Evolutionary conservation across 805 yeast species (phyloP).

Genomic region (Debaryomyces tyrocola): DNA sequence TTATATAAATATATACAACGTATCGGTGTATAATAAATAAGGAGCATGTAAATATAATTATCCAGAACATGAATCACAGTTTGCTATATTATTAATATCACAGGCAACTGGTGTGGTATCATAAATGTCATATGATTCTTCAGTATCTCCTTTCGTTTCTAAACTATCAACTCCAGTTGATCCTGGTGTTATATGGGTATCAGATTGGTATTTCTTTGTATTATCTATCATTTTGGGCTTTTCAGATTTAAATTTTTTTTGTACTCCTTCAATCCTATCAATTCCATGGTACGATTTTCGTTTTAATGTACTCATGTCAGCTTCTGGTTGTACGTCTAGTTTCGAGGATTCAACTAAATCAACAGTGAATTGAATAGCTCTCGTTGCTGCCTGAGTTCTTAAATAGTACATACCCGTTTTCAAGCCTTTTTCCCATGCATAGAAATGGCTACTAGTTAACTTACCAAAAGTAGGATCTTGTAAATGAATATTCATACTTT

Average conservation of each 20-base stretch:
- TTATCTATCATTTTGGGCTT: not conserved
- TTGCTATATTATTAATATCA: slow-evolving; percentile 23
- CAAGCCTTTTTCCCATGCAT: slow-evolving; percentile 38
- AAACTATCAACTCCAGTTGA: slow-evolving; percentile 2
- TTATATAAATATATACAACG: slow-evolving; percentile 2
- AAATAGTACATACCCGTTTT: slow-evolving; percentile 42
- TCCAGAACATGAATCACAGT: slow-evolving; percentile 45
- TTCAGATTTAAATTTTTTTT: slow-evolving; percentile 2
- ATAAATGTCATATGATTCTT: slow-evolving; percentile 25
- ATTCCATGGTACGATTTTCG: slow-evolving; percentile 22
- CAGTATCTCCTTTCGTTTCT: slow-evolving; percentile 4
- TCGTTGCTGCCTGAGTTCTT: slow-evolving; percentile 38
- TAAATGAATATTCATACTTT: slow-evolving; percentile 45
- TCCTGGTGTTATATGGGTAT: slow-evolving; percentile 9
- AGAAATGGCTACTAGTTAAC: slow-evolving; percentile 45
- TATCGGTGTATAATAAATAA: not conserved
- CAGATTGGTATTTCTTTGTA: not conserved
- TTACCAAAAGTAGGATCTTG: slow-evolving; percentile 37
- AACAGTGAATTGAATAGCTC: slow-evolving; percentile 39
- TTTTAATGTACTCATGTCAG: slow-evolving; percentile 10
- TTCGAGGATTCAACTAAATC: slow-evolving; percentile 14
- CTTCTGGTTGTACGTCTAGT: not conserved
- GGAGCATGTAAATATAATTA: slow-evolving; percentile 8
- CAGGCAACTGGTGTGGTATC: slow-evolving; percentile 37
- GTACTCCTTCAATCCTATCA: slow-evolving; percentile 3